Percentiles rank a stretch among this genome's conserved stretches.
phyloP scores from a whole-genome alignment of 768 basidiomycete genomes.

The Suillus ampliporus region DNA sequence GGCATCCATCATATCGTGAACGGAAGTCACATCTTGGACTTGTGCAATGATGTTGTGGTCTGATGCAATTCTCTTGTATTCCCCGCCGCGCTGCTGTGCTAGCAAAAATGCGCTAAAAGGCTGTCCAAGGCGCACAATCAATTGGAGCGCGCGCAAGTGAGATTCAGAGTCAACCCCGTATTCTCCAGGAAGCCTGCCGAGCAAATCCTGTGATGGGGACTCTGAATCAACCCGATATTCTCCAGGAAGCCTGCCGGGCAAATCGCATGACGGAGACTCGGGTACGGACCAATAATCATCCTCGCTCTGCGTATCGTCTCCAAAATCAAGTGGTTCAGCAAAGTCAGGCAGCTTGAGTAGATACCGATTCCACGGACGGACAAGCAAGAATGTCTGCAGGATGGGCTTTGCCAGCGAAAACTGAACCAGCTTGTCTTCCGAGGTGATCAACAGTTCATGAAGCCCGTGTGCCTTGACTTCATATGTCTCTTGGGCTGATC shows the following conservation, averaged over 20 bases:
- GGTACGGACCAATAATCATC: neutral
- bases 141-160: neutral
- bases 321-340: too few relatives aligned
- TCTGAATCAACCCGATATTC: too few relatives aligned
- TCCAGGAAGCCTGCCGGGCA: neutral
- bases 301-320: neutral
- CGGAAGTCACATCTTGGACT: neutral
- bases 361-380: neutral
- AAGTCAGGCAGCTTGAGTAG: neutral
- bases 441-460: neutral
- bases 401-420: neutral
- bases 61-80: neutral
- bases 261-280: neutral
- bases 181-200: neutral
- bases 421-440: neutral
- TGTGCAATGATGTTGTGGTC: neutral
- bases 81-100: neutral
- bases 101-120: constrained; percentile 2
- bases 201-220: too few relatives aligned
- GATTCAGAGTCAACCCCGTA: neutral
- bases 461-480: constrained; percentile 2
- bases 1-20: neutral
- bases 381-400: neutral
- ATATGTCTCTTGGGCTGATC: neutral
- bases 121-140: neutral